Percentiles rank a stretch among this genome's conserved stretches.
These are phyloP conservation scores for Russula olivacea DNA, from an alignment of 768 basidiomycete species.

Conservation along the genomic window DNA sequence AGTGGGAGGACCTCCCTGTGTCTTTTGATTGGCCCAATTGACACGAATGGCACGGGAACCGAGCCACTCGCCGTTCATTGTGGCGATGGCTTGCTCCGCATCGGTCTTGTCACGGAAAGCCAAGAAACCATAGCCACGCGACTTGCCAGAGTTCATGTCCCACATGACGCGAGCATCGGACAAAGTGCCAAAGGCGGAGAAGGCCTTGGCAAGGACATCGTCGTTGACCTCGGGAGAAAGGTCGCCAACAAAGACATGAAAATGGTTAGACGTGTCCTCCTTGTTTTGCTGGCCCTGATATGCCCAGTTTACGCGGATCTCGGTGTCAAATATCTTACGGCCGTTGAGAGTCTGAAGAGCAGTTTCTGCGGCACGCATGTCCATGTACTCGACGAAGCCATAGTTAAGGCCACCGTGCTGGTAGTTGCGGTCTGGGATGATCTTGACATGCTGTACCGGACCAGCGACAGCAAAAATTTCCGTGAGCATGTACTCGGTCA, in stretches of 20 bases:
- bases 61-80: slow-evolving; percentile 99
- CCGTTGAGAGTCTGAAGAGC: slow-evolving; percentile 98
- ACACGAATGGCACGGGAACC: slow-evolving; percentile 97
- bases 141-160: slow-evolving; percentile 99
- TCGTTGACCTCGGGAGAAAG: slow-evolving; percentile 98
- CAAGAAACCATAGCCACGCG: slow-evolving; percentile 95
- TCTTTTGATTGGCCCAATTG: slow-evolving; percentile 99
- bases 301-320: slow-evolving; percentile 99
- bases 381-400: slow-evolving; percentile 98
- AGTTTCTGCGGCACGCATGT: slow-evolving; percentile 98
- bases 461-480: slow-evolving; percentile 97
- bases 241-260: slow-evolving; percentile 99
- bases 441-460: slow-evolving; percentile 97
- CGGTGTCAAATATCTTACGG: slow-evolving; percentile 98
- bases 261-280: slow-evolving; percentile 97
- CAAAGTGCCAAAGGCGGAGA: slow-evolving; percentile 92
- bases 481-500: slow-evolving; percentile 98
- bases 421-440: slow-evolving; percentile 98
- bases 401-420: slow-evolving; percentile 99
- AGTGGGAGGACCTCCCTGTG: slow-evolving; percentile 53
- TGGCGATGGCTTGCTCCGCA: slow-evolving; percentile 97
- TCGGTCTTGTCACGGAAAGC: slow-evolving; percentile 99
- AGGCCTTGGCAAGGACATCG: slow-evolving; percentile 93
- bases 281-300: slow-evolving; percentile 98
- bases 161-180: slow-evolving; percentile 99